phyloP scores from a whole-genome alignment of 1,284 basidiomycete species.

The Ustilago sp. region DNA sequence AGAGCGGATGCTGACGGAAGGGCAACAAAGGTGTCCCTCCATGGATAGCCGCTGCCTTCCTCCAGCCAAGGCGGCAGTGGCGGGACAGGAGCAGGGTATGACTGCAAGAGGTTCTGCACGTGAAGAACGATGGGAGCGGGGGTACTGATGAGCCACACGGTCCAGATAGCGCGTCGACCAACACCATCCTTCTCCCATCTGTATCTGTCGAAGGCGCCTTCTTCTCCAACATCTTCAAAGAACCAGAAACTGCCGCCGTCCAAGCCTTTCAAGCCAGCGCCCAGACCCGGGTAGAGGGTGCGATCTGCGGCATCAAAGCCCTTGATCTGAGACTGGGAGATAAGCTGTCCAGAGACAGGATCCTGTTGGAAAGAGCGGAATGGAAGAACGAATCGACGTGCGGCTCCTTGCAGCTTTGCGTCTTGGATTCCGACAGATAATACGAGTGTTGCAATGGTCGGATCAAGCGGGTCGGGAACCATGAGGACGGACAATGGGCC shows the following conservation, averaged over 20 bases:
- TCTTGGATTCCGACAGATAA: conserved; percentile 38
- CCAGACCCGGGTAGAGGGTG: conserved; percentile 41
- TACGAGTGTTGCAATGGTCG: conserved; percentile 49
- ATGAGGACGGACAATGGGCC: conserved; percentile 44
- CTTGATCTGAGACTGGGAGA: conserved; percentile 23
- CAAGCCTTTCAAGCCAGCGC: conserved; percentile 43
- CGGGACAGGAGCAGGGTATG: conserved; percentile 26
- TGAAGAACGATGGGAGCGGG: conserved; percentile 40
- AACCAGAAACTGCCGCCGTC: conserved; percentile 60
- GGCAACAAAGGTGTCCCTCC: conserved; percentile 37
- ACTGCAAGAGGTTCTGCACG: conserved; percentile 34
- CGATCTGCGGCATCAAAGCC: conserved; percentile 41
- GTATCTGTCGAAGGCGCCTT: conserved; percentile 45
- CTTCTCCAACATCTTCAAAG: conserved; percentile 51
- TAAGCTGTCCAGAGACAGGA: conserved; percentile 18
- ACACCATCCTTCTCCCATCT: conserved; percentile 36
- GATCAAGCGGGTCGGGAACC: conserved; percentile 42
- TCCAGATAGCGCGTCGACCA: conserved; percentile 53
- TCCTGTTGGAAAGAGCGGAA: conserved; percentile 49
- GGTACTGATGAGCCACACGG: conserved; percentile 53
- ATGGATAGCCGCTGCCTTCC: conserved; percentile 36
- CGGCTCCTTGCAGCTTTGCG: conserved; percentile 22
- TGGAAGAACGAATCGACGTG: conserved; percentile 44
- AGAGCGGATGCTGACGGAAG: background rate
- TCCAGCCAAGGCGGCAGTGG: conserved; percentile 36